Percentiles rank a stretch among this genome's conserved stretches.
Conservation (phyloP, 805 yeast genomes). For the Schwanniomyces occidentalis region DNA sequence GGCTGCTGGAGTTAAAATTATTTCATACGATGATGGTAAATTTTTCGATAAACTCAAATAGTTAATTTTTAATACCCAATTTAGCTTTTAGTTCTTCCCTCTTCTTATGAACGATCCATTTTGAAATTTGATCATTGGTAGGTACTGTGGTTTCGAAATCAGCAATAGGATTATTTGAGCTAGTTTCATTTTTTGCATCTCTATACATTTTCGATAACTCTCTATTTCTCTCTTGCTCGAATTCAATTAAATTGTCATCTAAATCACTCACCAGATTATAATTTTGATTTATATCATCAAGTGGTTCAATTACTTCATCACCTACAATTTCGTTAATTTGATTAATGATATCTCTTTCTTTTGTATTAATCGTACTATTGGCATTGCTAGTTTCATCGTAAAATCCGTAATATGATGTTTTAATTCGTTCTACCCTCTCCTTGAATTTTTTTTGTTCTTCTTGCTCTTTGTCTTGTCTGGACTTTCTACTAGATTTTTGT, state of each 20-base stretch:
- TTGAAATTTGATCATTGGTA: conserved; percentile 40
- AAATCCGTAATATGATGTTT: conserved; percentile 45
- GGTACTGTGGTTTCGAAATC: conserved; percentile 29
- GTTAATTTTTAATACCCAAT: conserved; percentile 29
- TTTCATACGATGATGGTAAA: conserved; percentile 11
- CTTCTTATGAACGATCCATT: conserved; percentile 46
- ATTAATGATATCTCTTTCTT: conserved; percentile 7
- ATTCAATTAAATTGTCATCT: conserved; percentile 22
- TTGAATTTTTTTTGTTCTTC: conserved; percentile 19
- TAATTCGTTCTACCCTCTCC: conserved; percentile 25
- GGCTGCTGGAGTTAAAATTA: conserved; percentile 33
- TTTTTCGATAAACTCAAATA: conserved; percentile 5
- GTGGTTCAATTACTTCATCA: conserved; percentile 2
- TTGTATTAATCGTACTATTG: neutral
- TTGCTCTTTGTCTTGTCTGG: conserved; percentile 16
- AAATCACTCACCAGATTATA: neutral
- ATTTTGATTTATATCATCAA: conserved; percentile 2
- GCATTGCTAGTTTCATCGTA: conserved; percentile 22
- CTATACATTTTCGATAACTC: conserved; percentile 14
- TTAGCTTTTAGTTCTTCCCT: conserved; percentile 42
- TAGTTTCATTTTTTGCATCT: conserved; percentile 3
- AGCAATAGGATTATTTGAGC: conserved; percentile 11
- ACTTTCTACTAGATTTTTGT: conserved; percentile 21
- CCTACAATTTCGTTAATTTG: conserved; percentile 15
- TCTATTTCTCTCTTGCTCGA: conserved; percentile 26